Percentiles rank a stretch among this genome's conserved stretches.
These are phyloP conservation scores for Colletotrichum agaves DNA, from an alignment of 2,329 filamentous ascomycete genomes.

Conservation along the genomic window DNA sequence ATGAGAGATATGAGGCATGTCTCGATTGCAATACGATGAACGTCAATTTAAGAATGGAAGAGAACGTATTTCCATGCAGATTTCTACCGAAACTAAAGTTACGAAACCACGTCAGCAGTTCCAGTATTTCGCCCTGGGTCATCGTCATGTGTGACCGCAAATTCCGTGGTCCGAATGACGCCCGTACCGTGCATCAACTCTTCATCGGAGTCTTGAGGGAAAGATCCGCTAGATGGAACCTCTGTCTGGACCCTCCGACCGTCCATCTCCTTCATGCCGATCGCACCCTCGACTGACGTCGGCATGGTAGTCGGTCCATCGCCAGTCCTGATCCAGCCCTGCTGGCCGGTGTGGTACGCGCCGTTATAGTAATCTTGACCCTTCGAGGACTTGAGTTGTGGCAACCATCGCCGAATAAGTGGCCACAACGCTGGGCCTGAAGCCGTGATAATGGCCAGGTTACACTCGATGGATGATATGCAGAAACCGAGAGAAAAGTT, in stretches of 20 bases:
- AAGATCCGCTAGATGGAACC: slow-evolving; percentile 43
- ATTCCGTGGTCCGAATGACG: slow-evolving; percentile 43
- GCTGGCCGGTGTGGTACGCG: slow-evolving; percentile 34
- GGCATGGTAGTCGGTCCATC: slow-evolving; percentile 39
- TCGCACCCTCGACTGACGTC: slow-evolving; percentile 12
- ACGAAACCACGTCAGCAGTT: too few relatives aligned
- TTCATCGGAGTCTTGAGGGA: slow-evolving; percentile 49
- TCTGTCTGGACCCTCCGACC: slow-evolving; percentile 45
- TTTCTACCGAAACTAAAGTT: too few relatives aligned
- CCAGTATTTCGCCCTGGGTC: too few relatives aligned
- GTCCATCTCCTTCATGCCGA: slow-evolving; percentile 39
- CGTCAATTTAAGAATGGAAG: too few relatives aligned
- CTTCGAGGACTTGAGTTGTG: slow-evolving; percentile 18
- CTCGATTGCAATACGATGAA: too few relatives aligned
- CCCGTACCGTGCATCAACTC: slow-evolving; percentile 55
- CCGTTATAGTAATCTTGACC: not conserved
- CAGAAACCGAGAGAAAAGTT: too few relatives aligned
- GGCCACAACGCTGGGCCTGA: slow-evolving; percentile 50
- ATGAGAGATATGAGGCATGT: too few relatives aligned
- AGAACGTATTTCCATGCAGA: too few relatives aligned
- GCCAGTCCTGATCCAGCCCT: slow-evolving; percentile 42
- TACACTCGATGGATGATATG: slow-evolving; percentile 45
- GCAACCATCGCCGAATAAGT: slow-evolving; percentile 44
- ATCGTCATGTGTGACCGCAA: too few relatives aligned
- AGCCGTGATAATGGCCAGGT: slow-evolving; percentile 51